These are phyloP conservation scores for Cyphellophora attinorum DNA, from an alignment of 2,329 filamentous ascomycete genomes.

Conservation along the genomic window DNA sequence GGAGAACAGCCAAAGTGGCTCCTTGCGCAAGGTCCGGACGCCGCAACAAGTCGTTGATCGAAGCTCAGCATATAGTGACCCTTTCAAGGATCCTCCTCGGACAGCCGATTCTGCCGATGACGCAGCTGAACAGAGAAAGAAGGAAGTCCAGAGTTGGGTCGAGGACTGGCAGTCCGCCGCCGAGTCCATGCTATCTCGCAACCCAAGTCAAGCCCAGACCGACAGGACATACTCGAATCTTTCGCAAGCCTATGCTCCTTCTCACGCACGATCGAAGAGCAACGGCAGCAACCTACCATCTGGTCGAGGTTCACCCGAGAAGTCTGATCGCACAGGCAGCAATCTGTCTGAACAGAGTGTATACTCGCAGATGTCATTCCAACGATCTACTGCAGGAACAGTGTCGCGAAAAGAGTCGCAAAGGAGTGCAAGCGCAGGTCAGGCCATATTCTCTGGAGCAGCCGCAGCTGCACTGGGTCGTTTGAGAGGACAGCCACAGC, in stretches of 20 bases:
- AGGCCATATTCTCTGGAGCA: constrained; percentile 17
- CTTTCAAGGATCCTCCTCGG: constrained; percentile 15
- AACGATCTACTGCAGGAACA: constrained; percentile 27
- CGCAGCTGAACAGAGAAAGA: constrained; percentile 14
- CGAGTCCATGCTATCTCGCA: constrained; percentile 18
- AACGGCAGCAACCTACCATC: constrained; percentile 4
- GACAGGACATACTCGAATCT: constrained; percentile 17
- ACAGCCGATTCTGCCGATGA: constrained; percentile 3
- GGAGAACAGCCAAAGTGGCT: constrained; percentile 16
- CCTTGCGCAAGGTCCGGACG: constrained; percentile 6
- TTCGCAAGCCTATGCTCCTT: constrained; percentile 30
- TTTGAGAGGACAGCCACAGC: constrained; percentile 5
- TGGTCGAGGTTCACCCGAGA: constrained; percentile 25
- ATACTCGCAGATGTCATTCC: constrained; percentile 9
- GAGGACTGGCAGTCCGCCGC: constrained; percentile 20
- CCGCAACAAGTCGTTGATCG: constrained; percentile 3
- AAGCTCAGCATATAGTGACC: constrained; percentile 11
- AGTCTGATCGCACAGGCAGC: constrained; percentile 45
- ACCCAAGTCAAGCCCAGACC: constrained; percentile 15
- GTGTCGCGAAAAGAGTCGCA: constrained; percentile 17
- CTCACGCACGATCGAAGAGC: not conserved
- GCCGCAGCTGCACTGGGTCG: constrained; percentile 18
- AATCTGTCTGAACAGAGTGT: constrained; percentile 45
- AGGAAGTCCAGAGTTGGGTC: constrained; percentile 19
- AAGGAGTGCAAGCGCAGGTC: constrained; percentile 15